These are phyloP conservation scores for Plicaturopsis crispa DNA, from an alignment of 768 basidiomycete genomes.

Conservation along the genomic window DNA sequence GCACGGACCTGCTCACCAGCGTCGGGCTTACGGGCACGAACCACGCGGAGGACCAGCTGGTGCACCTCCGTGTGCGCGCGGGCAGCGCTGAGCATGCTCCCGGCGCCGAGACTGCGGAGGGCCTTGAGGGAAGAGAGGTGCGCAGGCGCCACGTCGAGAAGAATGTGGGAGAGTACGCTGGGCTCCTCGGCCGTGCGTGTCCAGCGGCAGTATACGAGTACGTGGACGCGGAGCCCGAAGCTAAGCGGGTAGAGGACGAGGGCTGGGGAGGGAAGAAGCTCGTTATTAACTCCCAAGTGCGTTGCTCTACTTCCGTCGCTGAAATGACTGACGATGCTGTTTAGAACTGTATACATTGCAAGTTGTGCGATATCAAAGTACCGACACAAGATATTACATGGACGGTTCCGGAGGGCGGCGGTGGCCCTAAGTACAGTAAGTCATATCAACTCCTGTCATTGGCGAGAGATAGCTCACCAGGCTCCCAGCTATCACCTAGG, in stretches of 20 bases:
- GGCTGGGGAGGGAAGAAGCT: slow-evolving; percentile 81
- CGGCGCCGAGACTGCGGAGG: slow-evolving; percentile 12
- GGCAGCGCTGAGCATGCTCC: slow-evolving; percentile 9
- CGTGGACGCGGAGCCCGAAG: slow-evolving; percentile 51
- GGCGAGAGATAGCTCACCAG: too few species aligned
- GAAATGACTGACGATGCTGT: slow-evolving; percentile 16
- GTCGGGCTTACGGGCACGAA: slow-evolving; percentile 90
- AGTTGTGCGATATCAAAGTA: slow-evolving; percentile 93
- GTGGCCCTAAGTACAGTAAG: slow-evolving; percentile 93
- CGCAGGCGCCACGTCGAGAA: slow-evolving; percentile 60
- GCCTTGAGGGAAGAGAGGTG: slow-evolving; percentile 33
- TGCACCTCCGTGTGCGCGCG: slow-evolving; percentile 70
- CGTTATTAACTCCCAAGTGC: slow-evolving; percentile 94
- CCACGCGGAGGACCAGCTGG: slow-evolving; percentile 93
- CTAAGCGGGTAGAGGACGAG: slow-evolving; percentile 30
- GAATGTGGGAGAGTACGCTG: slow-evolving; percentile 79
- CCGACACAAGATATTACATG: slow-evolving; percentile 96
- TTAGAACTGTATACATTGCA: slow-evolving; percentile 91
- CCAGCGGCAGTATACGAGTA: slow-evolving; percentile 98
- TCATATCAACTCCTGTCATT: too few species aligned
- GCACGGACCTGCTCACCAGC: slow-evolving; percentile 89
- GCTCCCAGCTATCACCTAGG: too few species aligned
- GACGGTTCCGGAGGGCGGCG: slow-evolving; percentile 94
- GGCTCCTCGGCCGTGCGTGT: slow-evolving; percentile 82
- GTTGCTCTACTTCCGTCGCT: slow-evolving; percentile 10